Percentiles rank a stretch among this genome's conserved stretches.
phyloP scores from a whole-genome alignment of 495 filamentous ascomycete species.

The Xylaria venustula region DNA sequence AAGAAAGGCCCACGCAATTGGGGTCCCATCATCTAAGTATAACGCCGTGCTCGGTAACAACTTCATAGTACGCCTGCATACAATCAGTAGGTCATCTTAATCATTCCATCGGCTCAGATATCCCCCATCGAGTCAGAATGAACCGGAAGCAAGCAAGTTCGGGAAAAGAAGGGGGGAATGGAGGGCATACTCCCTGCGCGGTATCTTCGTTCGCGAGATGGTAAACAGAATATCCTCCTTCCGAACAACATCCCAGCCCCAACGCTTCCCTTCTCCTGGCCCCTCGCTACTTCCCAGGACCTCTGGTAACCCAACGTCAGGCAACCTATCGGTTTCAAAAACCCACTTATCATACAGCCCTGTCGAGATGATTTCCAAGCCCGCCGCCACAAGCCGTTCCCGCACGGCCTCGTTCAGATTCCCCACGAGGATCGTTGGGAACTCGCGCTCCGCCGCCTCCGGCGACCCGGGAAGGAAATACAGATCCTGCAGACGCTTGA shows the following conservation, averaged over 20 bases:
- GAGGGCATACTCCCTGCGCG: slow-evolving; percentile 32
- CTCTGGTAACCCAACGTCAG: slow-evolving; percentile 4
- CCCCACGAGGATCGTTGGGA: slow-evolving; percentile 25
- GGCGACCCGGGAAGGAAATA: slow-evolving; percentile 14
- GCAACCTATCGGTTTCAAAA: slow-evolving; percentile 32
- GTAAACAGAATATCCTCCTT: slow-evolving; percentile 35
- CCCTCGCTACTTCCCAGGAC: slow-evolving; percentile 13
- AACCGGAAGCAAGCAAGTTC: no score
- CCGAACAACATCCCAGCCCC: slow-evolving; percentile 37
- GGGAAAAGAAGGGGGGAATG: background rate
- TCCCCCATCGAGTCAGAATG: no score
- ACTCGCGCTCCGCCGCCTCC: background rate
- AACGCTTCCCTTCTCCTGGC: no score
- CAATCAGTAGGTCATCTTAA: background rate
- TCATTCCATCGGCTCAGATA: background rate
- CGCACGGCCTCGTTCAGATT: slow-evolving; percentile 33
- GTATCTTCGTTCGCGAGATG: slow-evolving; percentile 32
- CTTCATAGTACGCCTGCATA: slow-evolving; percentile 32
- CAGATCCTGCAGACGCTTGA: slow-evolving; percentile 16
- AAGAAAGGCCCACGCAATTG: slow-evolving; percentile 46
- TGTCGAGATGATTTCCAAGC: slow-evolving; percentile 19
- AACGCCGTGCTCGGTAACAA: slow-evolving; percentile 36
- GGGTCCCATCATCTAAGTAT: slow-evolving; percentile 32
- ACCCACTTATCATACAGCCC: slow-evolving; percentile 44
- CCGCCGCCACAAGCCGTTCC: slow-evolving; percentile 20